phyloP scores from a whole-genome alignment of 371 early-diverging fungal genomes.

The Cokeromyces recurvatus region DNA sequence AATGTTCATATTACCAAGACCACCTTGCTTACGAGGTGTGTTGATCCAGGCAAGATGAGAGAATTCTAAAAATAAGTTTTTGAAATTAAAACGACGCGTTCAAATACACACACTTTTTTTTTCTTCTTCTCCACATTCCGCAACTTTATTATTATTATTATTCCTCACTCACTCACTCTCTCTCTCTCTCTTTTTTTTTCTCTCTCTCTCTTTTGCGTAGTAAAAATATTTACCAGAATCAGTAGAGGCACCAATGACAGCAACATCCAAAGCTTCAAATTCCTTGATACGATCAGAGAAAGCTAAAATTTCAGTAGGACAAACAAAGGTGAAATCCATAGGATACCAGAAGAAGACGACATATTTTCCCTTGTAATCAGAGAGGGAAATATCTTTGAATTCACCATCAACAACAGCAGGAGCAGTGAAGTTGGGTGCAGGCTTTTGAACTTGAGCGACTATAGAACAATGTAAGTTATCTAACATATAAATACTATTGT shows the following conservation, averaged over 20 bases:
- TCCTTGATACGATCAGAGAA: constrained; percentile 63
- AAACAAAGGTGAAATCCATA: constrained; percentile 54
- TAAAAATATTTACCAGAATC: constrained; percentile 52
- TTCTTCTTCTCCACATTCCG: neutral
- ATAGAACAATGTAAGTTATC: neutral
- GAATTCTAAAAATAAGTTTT: constrained; percentile 22
- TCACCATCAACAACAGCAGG: constrained; percentile 71
- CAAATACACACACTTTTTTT: neutral
- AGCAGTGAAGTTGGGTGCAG: constrained; percentile 76
- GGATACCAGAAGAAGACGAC: constrained; percentile 49
- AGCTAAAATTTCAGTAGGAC: constrained; percentile 71
- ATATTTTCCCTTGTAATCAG: constrained; percentile 83
- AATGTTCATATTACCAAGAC: constrained; percentile 72
- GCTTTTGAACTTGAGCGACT: constrained; percentile 43
- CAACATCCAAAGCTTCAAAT: constrained; percentile 62
- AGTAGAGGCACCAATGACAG: constrained; percentile 44
- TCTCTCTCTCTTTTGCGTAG: too few relatives aligned
- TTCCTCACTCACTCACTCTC: too few relatives aligned
- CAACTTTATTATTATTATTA: too few relatives aligned
- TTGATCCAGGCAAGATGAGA: constrained; percentile 64
- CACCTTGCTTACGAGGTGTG: constrained; percentile 70
- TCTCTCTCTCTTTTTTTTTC: too few relatives aligned
- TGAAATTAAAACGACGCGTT: neutral
- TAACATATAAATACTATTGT: neutral
- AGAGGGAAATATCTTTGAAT: constrained; percentile 76